A percentile compares a stretch with the other conserved stretches of the same genome.
Evolutionary conservation across 2,329 filamentous ascomycete genomes (phyloP).

Genomic region (Talaromyces atroroseus): DNA sequence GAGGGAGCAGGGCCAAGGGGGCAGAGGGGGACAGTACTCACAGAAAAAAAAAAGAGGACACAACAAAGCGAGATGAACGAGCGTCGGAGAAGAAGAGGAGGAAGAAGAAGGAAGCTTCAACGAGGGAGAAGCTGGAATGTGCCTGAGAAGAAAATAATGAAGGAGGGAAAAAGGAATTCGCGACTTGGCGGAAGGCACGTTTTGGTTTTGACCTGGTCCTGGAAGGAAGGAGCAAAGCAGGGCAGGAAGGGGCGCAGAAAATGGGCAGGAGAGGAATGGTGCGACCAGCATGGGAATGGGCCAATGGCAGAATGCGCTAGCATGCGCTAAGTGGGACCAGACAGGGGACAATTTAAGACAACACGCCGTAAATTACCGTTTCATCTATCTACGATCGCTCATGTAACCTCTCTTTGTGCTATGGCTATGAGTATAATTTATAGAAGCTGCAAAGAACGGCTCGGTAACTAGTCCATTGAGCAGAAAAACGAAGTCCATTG

Average conservation of each 20-base stretch:
- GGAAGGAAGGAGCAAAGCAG: background rate
- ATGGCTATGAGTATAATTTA: background rate
- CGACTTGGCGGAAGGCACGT: slow-evolving; percentile 8
- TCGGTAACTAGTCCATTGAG: too few species aligned
- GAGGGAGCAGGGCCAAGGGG: slow-evolving; percentile 9
- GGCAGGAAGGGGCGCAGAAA: background rate
- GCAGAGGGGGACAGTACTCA: slow-evolving; percentile 13
- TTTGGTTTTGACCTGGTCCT: background rate
- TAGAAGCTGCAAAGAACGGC: background rate
- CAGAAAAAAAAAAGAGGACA: slow-evolving; percentile 18
- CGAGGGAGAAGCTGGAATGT: slow-evolving; percentile 27
- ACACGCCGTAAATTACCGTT: background rate
- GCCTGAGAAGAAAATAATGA: slow-evolving; percentile 2
- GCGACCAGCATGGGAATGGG: slow-evolving; percentile 2
- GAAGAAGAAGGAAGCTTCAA: slow-evolving; percentile 18
- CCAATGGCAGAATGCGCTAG: slow-evolving; percentile 5
- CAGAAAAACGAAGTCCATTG: too few species aligned
- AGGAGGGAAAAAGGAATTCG: background rate
- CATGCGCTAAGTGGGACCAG: background rate
- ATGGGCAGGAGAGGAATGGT: background rate
- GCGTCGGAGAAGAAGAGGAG: slow-evolving; percentile 24
- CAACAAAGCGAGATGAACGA: slow-evolving; percentile 26
- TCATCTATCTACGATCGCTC: background rate
- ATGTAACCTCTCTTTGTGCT: background rate
- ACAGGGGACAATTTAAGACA: slow-evolving; percentile 1